A percentile compares a stretch with the other conserved stretches of the same genome.
These are phyloP conservation scores for Hymenoscyphus linearis DNA, from an alignment of 2,329 filamentous ascomycete genomes.

Conservation along the genomic window DNA sequence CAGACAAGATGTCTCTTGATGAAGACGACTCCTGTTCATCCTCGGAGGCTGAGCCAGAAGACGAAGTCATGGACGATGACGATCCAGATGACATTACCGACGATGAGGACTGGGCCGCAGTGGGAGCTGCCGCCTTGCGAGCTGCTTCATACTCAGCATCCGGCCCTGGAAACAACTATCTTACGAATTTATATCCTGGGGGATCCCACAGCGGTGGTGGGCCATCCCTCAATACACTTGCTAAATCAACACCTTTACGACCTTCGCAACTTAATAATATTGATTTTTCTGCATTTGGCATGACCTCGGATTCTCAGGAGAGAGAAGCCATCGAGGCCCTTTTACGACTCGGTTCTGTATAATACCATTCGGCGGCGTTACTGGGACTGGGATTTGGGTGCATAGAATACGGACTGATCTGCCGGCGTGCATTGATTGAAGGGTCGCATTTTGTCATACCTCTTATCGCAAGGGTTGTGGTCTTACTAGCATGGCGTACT, in stretches of 20 bases:
- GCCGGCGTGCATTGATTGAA: slow-evolving; percentile 32
- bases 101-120: slow-evolving; percentile 90
- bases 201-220: slow-evolving; percentile 34
- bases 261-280: slow-evolving; percentile 42
- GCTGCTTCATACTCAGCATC: slow-evolving; percentile 56
- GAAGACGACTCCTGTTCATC: slow-evolving; percentile 70
- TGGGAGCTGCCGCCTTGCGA: slow-evolving; percentile 80
- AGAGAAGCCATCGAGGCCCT: slow-evolving; percentile 78
- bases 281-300: slow-evolving; percentile 40
- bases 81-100: slow-evolving; percentile 85
- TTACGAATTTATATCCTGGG: slow-evolving; percentile 42
- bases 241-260: slow-evolving; percentile 30
- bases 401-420: slow-evolving; percentile 26
- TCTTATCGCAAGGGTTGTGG: slow-evolving; percentile 21
- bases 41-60: slow-evolving; percentile 62
- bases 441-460: slow-evolving; percentile 14
- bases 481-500: slow-evolving; percentile 22
- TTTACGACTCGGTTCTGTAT: slow-evolving; percentile 74
- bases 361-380: slow-evolving; percentile 34
- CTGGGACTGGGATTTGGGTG: slow-evolving; percentile 19
- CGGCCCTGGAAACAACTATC: slow-evolving; percentile 45
- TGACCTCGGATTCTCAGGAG: slow-evolving; percentile 61
- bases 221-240: slow-evolving; percentile 26
- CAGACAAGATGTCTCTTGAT: slow-evolving; percentile 91
- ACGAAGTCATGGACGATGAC: slow-evolving; percentile 64